Conservation (phyloP, 345 rosid species). For the Salix brachista region DNA sequence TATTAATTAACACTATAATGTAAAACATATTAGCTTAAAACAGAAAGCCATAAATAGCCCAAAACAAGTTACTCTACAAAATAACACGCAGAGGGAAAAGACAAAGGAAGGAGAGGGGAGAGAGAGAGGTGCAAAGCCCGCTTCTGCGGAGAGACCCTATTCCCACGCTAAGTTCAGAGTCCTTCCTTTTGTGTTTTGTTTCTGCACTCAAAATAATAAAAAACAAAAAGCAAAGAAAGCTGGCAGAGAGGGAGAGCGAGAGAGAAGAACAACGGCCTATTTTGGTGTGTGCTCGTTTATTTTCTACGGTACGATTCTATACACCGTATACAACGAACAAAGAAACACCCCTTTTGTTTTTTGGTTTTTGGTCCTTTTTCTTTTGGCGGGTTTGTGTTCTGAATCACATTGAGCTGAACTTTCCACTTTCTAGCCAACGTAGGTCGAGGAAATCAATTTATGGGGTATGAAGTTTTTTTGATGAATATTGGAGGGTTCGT, state of each 20-base stretch:
- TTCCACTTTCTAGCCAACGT: neutral
- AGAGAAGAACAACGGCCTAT: neutral
- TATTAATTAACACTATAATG: too few relatives aligned
- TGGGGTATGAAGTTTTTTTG: neutral
- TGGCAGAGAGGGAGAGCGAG: neutral
- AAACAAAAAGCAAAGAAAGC: neutral
- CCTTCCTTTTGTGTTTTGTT: neutral
- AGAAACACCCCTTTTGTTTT: neutral
- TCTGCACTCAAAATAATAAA: neutral
- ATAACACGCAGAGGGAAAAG: neutral
- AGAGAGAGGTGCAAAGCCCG: constrained; percentile 3
- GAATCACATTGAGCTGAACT: neutral
- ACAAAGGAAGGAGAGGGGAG: neutral
- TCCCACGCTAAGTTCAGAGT: constrained; percentile 8
- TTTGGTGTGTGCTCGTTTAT: neutral
- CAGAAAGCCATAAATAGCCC: neutral
- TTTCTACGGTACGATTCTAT: neutral
- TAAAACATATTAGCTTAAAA: neutral
- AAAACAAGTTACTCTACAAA: neutral
- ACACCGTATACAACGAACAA: neutral
- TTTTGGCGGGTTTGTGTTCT: neutral
- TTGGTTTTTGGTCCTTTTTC: neutral
- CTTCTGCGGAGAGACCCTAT: constrained; percentile 16
- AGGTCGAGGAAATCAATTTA: neutral
- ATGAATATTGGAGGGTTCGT: neutral